A percentile compares a stretch with the other conserved stretches of the same genome.
Evolutionary conservation across 768 basidiomycete genomes (phyloP).

Genomic region (Arthromyces matolae): DNA sequence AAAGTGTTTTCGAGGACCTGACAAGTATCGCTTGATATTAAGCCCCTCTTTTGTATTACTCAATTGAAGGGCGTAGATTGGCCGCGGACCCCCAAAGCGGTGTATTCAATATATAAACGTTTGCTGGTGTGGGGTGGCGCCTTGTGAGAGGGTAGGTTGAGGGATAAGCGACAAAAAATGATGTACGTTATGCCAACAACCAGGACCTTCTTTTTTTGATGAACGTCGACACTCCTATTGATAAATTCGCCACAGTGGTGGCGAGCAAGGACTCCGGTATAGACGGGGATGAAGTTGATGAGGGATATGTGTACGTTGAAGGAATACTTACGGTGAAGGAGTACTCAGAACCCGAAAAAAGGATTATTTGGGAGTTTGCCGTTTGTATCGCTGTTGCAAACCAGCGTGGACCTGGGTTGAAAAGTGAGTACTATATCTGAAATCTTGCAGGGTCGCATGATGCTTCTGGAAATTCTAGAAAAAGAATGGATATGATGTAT

Average conservation of each 20-base stretch:
- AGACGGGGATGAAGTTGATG: too few species aligned
- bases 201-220: neutral
- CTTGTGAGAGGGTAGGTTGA: neutral
- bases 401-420: slow-evolving; percentile 15
- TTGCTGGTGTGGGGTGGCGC: too few species aligned
- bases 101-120: too few species aligned
- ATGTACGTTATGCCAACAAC: neutral
- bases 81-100: too few species aligned
- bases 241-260: slow-evolving; percentile 1
- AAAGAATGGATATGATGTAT: slow-evolving; percentile 22
- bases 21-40: too few species aligned
- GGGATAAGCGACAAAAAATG: slow-evolving; percentile 1
- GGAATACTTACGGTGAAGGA: too few species aligned
- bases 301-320: too few species aligned
- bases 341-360: slow-evolving; percentile 8
- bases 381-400: slow-evolving; percentile 11
- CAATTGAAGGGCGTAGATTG: too few species aligned
- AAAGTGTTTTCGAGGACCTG: too few species aligned
- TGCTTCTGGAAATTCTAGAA: slow-evolving; percentile 31
- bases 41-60: too few species aligned
- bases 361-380: slow-evolving; percentile 14
- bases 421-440: slow-evolving; percentile 12
- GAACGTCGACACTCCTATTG: neutral
- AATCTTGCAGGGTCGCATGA: slow-evolving; percentile 17
- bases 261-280: too few species aligned